Evolutionary conservation across 306 rosid genomes (phyloP).

Genomic region (Amphicarpaea edgeworthii): DNA sequence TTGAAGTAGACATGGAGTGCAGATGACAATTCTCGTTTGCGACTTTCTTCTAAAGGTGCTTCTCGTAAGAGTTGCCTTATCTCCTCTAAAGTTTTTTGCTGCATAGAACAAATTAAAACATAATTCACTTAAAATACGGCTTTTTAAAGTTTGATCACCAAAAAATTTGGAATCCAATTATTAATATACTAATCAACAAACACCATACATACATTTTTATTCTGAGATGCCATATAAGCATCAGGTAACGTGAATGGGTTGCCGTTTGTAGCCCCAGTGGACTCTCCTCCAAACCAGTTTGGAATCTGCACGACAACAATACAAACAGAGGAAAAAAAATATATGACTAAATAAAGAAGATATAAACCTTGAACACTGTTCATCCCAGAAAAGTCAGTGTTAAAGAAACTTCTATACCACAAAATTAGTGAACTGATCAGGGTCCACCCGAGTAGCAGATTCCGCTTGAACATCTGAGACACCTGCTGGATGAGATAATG

Average conservation of each 20-base stretch:
- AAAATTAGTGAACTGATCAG: conserved; percentile 87
- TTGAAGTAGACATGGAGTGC: conserved; percentile 87
- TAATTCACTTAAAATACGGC: conserved; percentile 23
- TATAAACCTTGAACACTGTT: conserved; percentile 22
- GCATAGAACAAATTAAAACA: conserved; percentile 46
- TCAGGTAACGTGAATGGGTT: conserved; percentile 88
- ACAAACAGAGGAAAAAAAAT: not conserved
- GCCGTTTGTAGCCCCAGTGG: conserved; percentile 69
- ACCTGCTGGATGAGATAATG: conserved; percentile 98
- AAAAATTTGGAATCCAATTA: conserved; percentile 26
- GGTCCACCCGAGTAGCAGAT: conserved; percentile 75
- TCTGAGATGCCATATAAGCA: conserved; percentile 68
- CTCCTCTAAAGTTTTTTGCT: conserved; percentile 76
- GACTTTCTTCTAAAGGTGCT: conserved; percentile 86
- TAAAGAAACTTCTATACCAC: conserved; percentile 62
- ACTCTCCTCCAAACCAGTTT: conserved; percentile 74
- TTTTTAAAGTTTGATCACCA: conserved; percentile 1
- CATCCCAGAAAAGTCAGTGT: conserved; percentile 8
- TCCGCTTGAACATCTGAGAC: conserved; percentile 91
- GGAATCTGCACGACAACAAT: conserved; percentile 69
- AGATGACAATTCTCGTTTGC: conserved; percentile 81
- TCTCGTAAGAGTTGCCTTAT: conserved; percentile 74
- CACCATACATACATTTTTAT: conserved; percentile 65
- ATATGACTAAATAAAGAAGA: not conserved
- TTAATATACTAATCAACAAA: conserved; percentile 1